These are phyloP conservation scores for Phaeoacremonium minimum DNA, from an alignment of 2,329 filamentous ascomycete species.

Conservation along the genomic window DNA sequence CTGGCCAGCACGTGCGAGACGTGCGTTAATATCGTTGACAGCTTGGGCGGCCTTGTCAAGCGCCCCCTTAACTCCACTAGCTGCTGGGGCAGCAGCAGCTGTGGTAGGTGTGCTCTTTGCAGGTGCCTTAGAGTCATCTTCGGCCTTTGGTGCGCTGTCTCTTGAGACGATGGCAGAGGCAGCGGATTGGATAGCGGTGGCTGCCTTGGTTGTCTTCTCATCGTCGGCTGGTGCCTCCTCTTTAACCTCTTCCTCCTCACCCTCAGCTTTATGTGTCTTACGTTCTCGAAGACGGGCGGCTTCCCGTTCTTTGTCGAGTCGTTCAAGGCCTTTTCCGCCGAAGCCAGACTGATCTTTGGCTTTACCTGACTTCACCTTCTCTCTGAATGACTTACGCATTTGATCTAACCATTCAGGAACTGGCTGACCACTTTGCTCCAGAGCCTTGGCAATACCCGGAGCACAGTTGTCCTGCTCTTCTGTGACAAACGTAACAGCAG, in stretches of 20 bases:
- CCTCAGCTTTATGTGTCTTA: slow-evolving; percentile 84
- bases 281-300: slow-evolving; percentile 81
- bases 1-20: slow-evolving; percentile 83
- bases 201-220: slow-evolving; percentile 65
- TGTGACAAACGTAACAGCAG: slow-evolving; percentile 90
- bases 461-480: slow-evolving; percentile 90
- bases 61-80: slow-evolving; percentile 49
- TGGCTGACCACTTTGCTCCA: slow-evolving; percentile 85
- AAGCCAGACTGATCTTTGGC: slow-evolving; percentile 89
- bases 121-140: slow-evolving; percentile 23
- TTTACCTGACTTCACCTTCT: slow-evolving; percentile 90
- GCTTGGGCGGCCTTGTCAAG: slow-evolving; percentile 88
- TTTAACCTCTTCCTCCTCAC: slow-evolving; percentile 69
- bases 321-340: slow-evolving; percentile 89
- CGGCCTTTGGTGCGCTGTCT: slow-evolving; percentile 42
- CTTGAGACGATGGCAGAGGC: slow-evolving; percentile 53
- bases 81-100: slow-evolving; percentile 22
- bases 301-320: slow-evolving; percentile 86
- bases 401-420: slow-evolving; percentile 67
- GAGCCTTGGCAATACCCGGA: slow-evolving; percentile 80
- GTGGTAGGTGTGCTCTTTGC: slow-evolving; percentile 22
- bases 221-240: slow-evolving; percentile 57
- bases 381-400: slow-evolving; percentile 70
- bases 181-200: slow-evolving; percentile 60
- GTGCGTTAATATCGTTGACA: slow-evolving; percentile 84